phyloP scores from a whole-genome alignment of 2,329 filamentous ascomycete species.

The Cercospora zeina region DNA sequence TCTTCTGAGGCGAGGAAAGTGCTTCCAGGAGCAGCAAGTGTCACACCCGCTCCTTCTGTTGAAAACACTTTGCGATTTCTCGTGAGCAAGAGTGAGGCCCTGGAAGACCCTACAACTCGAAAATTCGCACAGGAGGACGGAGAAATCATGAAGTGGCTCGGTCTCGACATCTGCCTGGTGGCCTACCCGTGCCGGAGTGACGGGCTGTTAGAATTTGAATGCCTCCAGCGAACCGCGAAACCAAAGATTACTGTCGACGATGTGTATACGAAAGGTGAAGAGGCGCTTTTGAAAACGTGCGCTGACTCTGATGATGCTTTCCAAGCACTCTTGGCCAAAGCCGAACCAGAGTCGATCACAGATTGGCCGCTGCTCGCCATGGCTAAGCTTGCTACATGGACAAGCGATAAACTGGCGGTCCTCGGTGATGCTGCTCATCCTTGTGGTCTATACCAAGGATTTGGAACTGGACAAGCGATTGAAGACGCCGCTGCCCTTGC shows the following conservation, averaged over 20 bases:
- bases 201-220: slow-evolving; percentile 50
- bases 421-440: slow-evolving; percentile 70
- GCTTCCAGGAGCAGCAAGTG: slow-evolving; percentile 28
- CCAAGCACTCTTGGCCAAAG: slow-evolving; percentile 44
- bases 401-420: slow-evolving; percentile 55
- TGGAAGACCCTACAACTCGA: slow-evolving; percentile 46
- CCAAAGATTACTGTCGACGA: background rate
- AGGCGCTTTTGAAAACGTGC: background rate
- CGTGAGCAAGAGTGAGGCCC: slow-evolving; percentile 49
- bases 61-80: slow-evolving; percentile 61
- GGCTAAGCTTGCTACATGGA: slow-evolving; percentile 58
- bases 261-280: background rate
- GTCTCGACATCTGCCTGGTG: slow-evolving; percentile 48
- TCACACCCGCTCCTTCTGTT: slow-evolving; percentile 43
- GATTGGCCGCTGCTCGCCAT: slow-evolving; percentile 65
- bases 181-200: slow-evolving; percentile 53
- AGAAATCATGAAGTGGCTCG: slow-evolving; percentile 49
- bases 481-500: slow-evolving; percentile 65
- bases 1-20: slow-evolving; percentile 32
- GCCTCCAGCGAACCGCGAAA: slow-evolving; percentile 42
- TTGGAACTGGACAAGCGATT: slow-evolving; percentile 64
- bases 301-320: slow-evolving; percentile 43
- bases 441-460: slow-evolving; percentile 62
- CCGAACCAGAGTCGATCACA: slow-evolving; percentile 47
- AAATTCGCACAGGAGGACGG: slow-evolving; percentile 37